phyloP scores from a whole-genome alignment of 116 monocot species.

The Dioscorea cayenensis region DNA sequence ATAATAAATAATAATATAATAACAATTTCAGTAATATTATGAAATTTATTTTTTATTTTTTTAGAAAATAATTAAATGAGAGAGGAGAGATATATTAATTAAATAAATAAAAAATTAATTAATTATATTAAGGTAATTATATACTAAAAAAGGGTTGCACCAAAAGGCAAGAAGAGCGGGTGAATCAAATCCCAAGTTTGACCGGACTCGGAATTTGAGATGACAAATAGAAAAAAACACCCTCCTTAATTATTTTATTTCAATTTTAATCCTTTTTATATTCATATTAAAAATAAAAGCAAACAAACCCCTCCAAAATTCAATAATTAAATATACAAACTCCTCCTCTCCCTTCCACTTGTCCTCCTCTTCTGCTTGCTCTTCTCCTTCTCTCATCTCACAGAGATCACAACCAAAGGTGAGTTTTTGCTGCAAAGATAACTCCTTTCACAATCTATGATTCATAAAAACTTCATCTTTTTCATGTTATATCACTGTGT shows the following conservation, averaged over 20 bases:
- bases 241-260: neutral
- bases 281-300: neutral
- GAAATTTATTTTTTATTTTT: too few species aligned
- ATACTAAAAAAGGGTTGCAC: neutral
- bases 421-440: neutral
- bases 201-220: slow-evolving; percentile 14
- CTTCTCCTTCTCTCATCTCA: neutral
- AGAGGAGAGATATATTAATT: neutral
- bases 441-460: neutral
- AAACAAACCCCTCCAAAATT: slow-evolving; percentile 4
- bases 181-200: slow-evolving; percentile 27
- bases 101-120: too few species aligned
- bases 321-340: neutral
- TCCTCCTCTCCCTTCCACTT: slow-evolving; percentile 3
- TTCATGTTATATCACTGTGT: neutral
- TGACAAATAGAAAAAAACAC: neutral
- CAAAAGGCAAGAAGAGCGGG: neutral
- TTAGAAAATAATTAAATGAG: neutral
- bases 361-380: neutral
- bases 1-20: too few species aligned
- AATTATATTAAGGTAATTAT: too few species aligned
- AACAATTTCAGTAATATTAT: too few species aligned
- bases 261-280: too few species aligned
- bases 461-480: neutral
- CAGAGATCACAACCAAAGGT: neutral